Conservation (phyloP, 768 basidiomycete species). For the Crepidotus variabilis region DNA sequence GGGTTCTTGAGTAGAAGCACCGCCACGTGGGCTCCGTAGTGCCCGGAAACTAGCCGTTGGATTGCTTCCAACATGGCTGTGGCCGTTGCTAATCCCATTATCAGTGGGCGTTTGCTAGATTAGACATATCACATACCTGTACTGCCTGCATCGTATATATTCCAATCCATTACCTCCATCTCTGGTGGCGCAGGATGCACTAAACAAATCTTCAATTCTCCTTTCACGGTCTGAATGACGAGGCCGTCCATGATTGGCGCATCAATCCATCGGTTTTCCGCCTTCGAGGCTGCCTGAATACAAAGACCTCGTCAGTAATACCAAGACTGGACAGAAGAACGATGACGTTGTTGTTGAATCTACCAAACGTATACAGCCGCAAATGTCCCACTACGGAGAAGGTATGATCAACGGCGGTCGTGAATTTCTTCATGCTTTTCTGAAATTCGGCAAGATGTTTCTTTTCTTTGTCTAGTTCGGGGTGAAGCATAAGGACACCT, state of each 20-base stretch:
- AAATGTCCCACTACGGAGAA: slow-evolving; percentile 69
- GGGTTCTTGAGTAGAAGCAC: too few relatives aligned
- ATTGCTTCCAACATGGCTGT: slow-evolving; percentile 67
- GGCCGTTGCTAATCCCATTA: slow-evolving; percentile 44
- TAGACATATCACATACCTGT: slow-evolving; percentile 34
- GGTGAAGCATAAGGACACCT: slow-evolving; percentile 67
- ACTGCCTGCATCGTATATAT: slow-evolving; percentile 59
- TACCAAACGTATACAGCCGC: slow-evolving; percentile 58
- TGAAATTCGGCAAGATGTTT: slow-evolving; percentile 52
- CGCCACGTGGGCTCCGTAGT: too few relatives aligned
- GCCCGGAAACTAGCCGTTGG: slow-evolving; percentile 41
- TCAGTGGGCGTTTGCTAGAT: not conserved
- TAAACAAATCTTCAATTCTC: slow-evolving; percentile 51
- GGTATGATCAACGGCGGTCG: slow-evolving; percentile 47
- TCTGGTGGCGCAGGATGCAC: slow-evolving; percentile 62
- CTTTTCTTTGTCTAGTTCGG: slow-evolving; percentile 46
- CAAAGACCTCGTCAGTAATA: slow-evolving; percentile 47
- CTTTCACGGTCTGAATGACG: slow-evolving; percentile 49
- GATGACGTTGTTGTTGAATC: slow-evolving; percentile 69
- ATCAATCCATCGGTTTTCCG: slow-evolving; percentile 44
- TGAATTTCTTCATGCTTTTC: slow-evolving; percentile 71
- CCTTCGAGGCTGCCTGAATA: slow-evolving; percentile 55
- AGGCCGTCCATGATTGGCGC: slow-evolving; percentile 52
- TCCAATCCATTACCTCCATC: slow-evolving; percentile 57
- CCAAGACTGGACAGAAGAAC: slow-evolving; percentile 64